Evolutionary conservation across 306 rosid species (phyloP).

Genomic region (Sindora glabra): DNA sequence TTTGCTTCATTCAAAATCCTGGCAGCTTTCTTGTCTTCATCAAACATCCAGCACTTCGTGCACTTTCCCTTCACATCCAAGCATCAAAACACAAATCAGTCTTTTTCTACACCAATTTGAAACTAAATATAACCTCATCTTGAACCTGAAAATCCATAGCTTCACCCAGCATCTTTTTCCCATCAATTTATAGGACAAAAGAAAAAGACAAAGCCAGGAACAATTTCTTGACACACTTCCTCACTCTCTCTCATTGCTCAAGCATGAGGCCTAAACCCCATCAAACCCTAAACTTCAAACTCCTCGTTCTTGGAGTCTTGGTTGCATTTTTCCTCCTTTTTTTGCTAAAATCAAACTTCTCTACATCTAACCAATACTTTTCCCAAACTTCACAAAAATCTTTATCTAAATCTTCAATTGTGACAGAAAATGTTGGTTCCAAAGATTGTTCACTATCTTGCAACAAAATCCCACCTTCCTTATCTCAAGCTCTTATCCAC

Average conservation of each 20-base stretch:
- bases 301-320: slow-evolving; percentile 38
- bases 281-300: slow-evolving; percentile 40
- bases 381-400: slow-evolving; percentile 13
- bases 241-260: not conserved
- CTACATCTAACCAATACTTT: slow-evolving; percentile 24
- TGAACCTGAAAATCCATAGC: slow-evolving; percentile 2
- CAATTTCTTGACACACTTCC: not conserved
- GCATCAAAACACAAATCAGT: slow-evolving; percentile 17
- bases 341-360: slow-evolving; percentile 40
- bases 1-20: slow-evolving; percentile 47
- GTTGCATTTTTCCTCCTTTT: slow-evolving; percentile 43
- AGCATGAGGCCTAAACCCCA: slow-evolving; percentile 62
- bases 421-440: not conserved
- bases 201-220: not conserved
- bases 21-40: slow-evolving; percentile 37
- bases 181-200: not conserved
- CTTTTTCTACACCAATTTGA: not conserved
- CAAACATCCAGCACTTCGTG: slow-evolving; percentile 16
- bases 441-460: slow-evolving; percentile 22
- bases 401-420: not conserved
- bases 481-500: slow-evolving; percentile 54
- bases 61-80: slow-evolving; percentile 41
- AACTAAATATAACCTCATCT: slow-evolving; percentile 14
- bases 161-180: not conserved
- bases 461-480: slow-evolving; percentile 41